Evolutionary conservation across 192 early-diverging fungal genomes (phyloP).

Genomic region (Nowakowskiella sp.): DNA sequence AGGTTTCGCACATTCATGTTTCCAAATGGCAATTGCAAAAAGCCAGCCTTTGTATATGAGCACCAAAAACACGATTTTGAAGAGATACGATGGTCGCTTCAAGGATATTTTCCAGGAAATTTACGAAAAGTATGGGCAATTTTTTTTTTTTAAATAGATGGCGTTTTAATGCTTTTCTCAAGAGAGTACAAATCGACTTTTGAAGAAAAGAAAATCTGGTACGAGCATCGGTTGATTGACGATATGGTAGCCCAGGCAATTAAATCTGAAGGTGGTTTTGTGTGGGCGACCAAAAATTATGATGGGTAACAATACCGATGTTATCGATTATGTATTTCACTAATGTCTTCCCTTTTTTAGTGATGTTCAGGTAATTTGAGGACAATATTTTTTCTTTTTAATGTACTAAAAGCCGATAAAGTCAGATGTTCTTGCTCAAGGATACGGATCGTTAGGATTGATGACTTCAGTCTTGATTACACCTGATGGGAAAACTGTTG

Average conservation of each 20-base stretch:
- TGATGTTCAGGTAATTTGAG: slow-evolving; percentile 4
- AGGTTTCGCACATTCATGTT: slow-evolving; percentile 92
- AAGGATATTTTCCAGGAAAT: slow-evolving; percentile 94
- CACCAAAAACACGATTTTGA: slow-evolving; percentile 97
- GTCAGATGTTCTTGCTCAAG: slow-evolving; percentile 95
- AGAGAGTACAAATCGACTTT: slow-evolving; percentile 74
- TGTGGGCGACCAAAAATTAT: slow-evolving; percentile 95
- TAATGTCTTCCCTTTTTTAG: not conserved
- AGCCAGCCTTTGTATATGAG: slow-evolving; percentile 89
- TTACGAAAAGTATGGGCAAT: slow-evolving; percentile 53
- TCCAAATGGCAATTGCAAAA: slow-evolving; percentile 84
- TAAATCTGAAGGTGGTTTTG: slow-evolving; percentile 88
- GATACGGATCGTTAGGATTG: slow-evolving; percentile 81
- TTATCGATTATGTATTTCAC: no score
- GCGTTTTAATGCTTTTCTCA: slow-evolving; percentile 10
- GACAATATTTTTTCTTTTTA: slow-evolving; percentile 9
- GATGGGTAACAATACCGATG: no score
- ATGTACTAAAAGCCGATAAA: slow-evolving; percentile 67
- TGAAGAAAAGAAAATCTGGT: slow-evolving; percentile 83
- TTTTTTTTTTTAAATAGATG: not conserved
- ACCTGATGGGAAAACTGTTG: slow-evolving; percentile 84
- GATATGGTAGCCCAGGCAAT: slow-evolving; percentile 98
- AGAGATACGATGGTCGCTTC: slow-evolving; percentile 95
- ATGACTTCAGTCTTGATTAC: slow-evolving; percentile 96
- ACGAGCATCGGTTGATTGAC: slow-evolving; percentile 96